These are phyloP conservation scores for Geoglossum cookeanum DNA, from an alignment of 2,329 filamentous ascomycete species.

Conservation along the genomic window DNA sequence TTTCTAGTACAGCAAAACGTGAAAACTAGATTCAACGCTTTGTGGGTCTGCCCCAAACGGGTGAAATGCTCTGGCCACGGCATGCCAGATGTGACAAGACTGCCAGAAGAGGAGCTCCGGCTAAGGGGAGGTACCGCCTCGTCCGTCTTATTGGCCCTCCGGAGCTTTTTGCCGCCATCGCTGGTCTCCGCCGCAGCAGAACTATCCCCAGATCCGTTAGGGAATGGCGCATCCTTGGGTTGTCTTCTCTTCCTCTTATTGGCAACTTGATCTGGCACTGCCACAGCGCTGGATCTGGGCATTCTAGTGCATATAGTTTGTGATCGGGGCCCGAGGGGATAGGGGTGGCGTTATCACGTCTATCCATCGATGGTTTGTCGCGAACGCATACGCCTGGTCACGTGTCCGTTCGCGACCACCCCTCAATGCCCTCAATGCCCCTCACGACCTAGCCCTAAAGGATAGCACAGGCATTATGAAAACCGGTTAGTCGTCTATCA, in stretches of 20 bases:
- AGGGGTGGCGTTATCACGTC: too few relatives aligned
- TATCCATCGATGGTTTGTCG: too few relatives aligned
- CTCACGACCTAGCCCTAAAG: too few relatives aligned
- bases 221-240: slow-evolving; percentile 8
- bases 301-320: slow-evolving; percentile 13
- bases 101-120: slow-evolving; percentile 24
- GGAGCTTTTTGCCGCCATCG: slow-evolving; percentile 35
- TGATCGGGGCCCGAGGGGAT: background rate
- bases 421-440: too few relatives aligned
- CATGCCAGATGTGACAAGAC: slow-evolving; percentile 29
- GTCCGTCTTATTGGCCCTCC: slow-evolving; percentile 23
- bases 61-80: slow-evolving; percentile 64
- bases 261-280: slow-evolving; percentile 24
- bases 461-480: too few relatives aligned
- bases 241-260: slow-evolving; percentile 22
- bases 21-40: slow-evolving; percentile 77
- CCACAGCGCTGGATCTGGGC: slow-evolving; percentile 29
- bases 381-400: too few relatives aligned
- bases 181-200: slow-evolving; percentile 32
- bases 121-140: slow-evolving; percentile 20
- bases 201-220: slow-evolving; percentile 1
- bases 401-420: too few relatives aligned
- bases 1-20: slow-evolving; percentile 91
- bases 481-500: too few relatives aligned
- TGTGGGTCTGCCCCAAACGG: slow-evolving; percentile 54